Evolutionary conservation across 2,329 filamentous ascomycete species (phyloP).

Genomic region (Neocatenulostroma microsporum): DNA sequence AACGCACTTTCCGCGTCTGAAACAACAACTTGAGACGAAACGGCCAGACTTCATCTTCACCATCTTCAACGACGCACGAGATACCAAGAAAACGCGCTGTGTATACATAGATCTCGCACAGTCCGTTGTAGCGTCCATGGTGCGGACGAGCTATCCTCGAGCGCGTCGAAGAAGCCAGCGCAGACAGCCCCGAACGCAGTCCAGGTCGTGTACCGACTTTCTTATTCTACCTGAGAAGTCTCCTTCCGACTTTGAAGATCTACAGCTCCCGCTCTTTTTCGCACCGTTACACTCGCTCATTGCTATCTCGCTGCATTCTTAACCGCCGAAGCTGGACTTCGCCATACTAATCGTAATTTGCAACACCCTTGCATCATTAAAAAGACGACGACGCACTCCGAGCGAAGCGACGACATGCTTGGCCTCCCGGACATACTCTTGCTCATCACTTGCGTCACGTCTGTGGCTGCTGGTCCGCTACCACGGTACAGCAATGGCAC

Average conservation of each 20-base stretch:
- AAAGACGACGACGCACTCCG: background rate
- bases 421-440: slow-evolving; percentile 7
- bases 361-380: slow-evolving; percentile 11
- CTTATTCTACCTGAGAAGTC: slow-evolving; percentile 4
- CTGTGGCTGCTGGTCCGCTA: slow-evolving; percentile 10
- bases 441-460: slow-evolving; percentile 8
- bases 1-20: background rate
- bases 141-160: background rate
- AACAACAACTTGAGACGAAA: slow-evolving; percentile 2
- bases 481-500: slow-evolving; percentile 15
- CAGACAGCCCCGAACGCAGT: background rate
- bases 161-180: background rate
- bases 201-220: slow-evolving; percentile 1
- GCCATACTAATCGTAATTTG: slow-evolving; percentile 8
- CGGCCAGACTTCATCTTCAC: background rate
- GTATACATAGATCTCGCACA: slow-evolving; percentile 18
- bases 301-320: too few species aligned
- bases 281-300: slow-evolving; percentile 8
- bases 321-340: slow-evolving; percentile 25
- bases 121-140: slow-evolving; percentile 4
- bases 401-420: background rate
- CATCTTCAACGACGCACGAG: background rate
- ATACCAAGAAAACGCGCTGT: slow-evolving; percentile 14
- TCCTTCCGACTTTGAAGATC: slow-evolving; percentile 3
- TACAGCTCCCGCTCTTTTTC: slow-evolving; percentile 12